Conservation (phyloP, 2,329 filamentous ascomycete species). For the Hirsutella minnesotensis region DNA sequence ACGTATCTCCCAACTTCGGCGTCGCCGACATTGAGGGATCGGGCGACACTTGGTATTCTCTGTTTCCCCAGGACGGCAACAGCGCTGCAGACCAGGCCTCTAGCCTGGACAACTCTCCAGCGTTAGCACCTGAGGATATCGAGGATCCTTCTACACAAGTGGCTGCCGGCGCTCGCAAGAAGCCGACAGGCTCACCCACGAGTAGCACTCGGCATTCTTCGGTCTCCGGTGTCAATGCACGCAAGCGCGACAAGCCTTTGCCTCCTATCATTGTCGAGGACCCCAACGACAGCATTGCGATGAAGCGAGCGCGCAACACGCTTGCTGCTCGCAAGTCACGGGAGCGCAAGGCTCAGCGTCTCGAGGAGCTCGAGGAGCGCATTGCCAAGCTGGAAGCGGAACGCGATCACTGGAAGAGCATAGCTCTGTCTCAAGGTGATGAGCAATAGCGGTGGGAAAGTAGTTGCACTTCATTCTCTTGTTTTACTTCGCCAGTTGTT, state of each 20-base stretch:
- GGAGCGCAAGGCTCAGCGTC: constrained; percentile 67
- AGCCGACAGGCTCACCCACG: constrained; percentile 33
- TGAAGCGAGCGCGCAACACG: constrained; percentile 91
- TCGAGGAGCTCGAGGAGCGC: constrained; percentile 61
- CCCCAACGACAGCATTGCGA: constrained; percentile 58
- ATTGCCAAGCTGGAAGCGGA: constrained; percentile 59
- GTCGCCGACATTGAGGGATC: constrained; percentile 41
- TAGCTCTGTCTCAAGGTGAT: constrained; percentile 30
- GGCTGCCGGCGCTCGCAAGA: constrained; percentile 31
- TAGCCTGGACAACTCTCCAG: constrained; percentile 29
- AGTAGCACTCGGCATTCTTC: constrained; percentile 49
- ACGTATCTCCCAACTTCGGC: constrained; percentile 69
- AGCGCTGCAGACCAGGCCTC: constrained; percentile 11
- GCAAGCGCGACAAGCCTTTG: constrained; percentile 70
- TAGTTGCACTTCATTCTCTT: constrained; percentile 5
- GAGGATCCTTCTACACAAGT: constrained; percentile 30
- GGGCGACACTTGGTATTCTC: constrained; percentile 55
- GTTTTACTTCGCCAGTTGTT: constrained; percentile 1
- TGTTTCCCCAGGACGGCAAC: constrained; percentile 49
- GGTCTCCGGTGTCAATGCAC: constrained; percentile 57
- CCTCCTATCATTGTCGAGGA: constrained; percentile 70
- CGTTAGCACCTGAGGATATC: constrained; percentile 30
- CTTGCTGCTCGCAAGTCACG: constrained; percentile 89
- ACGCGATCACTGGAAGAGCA: constrained; percentile 52
- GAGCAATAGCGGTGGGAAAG: constrained; percentile 4